Conservation (phyloP, 2,329 filamentous ascomycete genomes). For the Paracamarosporium sp. region DNA sequence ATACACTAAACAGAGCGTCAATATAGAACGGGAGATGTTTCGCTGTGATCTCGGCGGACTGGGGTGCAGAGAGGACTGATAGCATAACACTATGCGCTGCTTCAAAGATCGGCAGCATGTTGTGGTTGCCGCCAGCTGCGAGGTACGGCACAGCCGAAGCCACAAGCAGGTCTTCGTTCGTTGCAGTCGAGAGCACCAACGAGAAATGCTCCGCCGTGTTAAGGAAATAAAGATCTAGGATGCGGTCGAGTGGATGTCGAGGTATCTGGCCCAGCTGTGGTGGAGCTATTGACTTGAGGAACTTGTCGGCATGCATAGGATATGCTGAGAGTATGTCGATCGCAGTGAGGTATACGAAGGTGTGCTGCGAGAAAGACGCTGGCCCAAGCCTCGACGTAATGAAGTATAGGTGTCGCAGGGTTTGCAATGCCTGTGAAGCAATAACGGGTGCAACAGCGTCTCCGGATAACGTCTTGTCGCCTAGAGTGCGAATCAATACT, state of each 20-base stretch:
- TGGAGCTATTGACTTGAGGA: constrained; percentile 70
- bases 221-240: constrained; percentile 85
- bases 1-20: constrained; percentile 78
- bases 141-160: constrained; percentile 79
- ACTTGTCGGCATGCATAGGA: constrained; percentile 68
- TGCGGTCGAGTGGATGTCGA: constrained; percentile 70
- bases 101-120: constrained; percentile 78
- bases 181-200: constrained; percentile 68
- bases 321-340: constrained; percentile 83
- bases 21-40: constrained; percentile 83
- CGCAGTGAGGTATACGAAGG: constrained; percentile 81
- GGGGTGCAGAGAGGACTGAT: constrained; percentile 79
- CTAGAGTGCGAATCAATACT: constrained; percentile 70
- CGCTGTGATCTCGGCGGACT: constrained; percentile 73
- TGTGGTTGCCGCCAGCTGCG: constrained; percentile 61
- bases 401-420: constrained; percentile 80
- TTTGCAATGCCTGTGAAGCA: constrained; percentile 74
- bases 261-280: constrained; percentile 63
- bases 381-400: constrained; percentile 77
- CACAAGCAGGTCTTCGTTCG: constrained; percentile 76
- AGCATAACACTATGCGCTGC: constrained; percentile 84
- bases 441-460: constrained; percentile 68
- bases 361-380: constrained; percentile 80
- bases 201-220: constrained; percentile 86
- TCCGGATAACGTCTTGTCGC: constrained; percentile 62